A percentile compares a stretch with the other conserved stretches of the same genome.
Conservation (phyloP, 805 yeast genomes). For the Metschnikowia proteae region DNA sequence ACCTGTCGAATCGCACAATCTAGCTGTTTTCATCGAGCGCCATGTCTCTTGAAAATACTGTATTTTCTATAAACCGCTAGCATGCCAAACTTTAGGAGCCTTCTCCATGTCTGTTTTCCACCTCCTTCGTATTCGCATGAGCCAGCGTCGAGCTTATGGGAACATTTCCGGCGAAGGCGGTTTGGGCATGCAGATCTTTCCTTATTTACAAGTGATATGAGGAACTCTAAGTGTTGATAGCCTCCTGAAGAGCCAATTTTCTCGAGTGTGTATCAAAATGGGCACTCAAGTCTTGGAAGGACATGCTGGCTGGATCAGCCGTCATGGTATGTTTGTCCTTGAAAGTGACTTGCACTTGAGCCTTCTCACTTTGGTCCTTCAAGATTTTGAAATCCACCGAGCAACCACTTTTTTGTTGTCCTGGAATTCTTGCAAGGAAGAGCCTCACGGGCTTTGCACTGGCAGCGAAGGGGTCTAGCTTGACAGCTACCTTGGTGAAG, state of each 20-base stretch:
- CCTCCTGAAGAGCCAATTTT: constrained; percentile 69
- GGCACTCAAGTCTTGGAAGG: constrained; percentile 59
- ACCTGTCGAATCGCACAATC: not conserved
- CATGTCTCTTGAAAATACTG: not conserved
- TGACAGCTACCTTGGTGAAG: constrained; percentile 71
- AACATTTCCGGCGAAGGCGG: not conserved
- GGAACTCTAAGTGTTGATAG: constrained; percentile 38
- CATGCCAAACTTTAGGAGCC: not conserved
- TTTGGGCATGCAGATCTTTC: not conserved
- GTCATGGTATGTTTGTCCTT: constrained; percentile 70
- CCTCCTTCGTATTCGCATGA: not conserved
- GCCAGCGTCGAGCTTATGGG: not conserved
- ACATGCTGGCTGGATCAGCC: constrained; percentile 58
- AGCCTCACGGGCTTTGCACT: constrained; percentile 73
- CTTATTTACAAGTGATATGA: constrained; percentile 3
- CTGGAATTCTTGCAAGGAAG: constrained; percentile 77
- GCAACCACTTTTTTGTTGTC: constrained; percentile 58
- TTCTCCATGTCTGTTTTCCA: not conserved
- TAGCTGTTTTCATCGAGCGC: not conserved
- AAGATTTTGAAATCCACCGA: constrained; percentile 61
- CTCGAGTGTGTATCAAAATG: constrained; percentile 80
- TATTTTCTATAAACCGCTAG: not conserved
- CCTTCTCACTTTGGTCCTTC: constrained; percentile 38
- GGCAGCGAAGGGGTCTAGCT: constrained; percentile 73
- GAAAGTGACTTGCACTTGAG: constrained; percentile 71